Conservation (phyloP, 2,329 filamentous ascomycete genomes). For the Orbilia ellipsospora region DNA sequence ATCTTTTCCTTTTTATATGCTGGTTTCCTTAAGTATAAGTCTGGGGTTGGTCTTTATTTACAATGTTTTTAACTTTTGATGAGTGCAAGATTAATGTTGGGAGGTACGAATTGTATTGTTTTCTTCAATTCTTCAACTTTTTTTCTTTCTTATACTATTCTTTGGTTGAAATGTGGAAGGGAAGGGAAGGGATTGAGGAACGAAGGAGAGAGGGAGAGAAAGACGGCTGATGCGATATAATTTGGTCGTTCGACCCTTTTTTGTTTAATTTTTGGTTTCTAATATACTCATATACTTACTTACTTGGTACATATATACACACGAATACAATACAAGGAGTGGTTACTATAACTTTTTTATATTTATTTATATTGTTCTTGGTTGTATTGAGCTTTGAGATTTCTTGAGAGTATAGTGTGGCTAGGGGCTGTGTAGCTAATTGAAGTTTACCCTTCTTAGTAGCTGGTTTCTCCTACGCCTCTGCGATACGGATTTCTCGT, state of each 20-base stretch:
- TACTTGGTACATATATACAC: background rate
- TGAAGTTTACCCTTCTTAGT: too few relatives aligned
- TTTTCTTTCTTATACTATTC: background rate
- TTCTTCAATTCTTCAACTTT: background rate
- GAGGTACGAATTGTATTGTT: background rate
- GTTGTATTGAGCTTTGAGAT: too few relatives aligned
- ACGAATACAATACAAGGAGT: background rate
- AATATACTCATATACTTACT: conserved; percentile 9
- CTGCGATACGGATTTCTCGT: too few relatives aligned
- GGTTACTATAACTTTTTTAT: background rate
- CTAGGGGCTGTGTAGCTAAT: too few relatives aligned
- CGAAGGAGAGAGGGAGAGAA: background rate
- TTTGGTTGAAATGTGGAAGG: background rate
- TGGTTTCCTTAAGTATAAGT: background rate
- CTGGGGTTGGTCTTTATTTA: conserved; percentile 8
- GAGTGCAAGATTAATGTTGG: background rate
- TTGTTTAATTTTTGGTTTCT: conserved; percentile 22
- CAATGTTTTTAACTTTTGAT: background rate
- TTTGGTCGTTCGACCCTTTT: background rate
- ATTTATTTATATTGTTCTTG: too few relatives aligned
- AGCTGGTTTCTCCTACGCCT: too few relatives aligned
- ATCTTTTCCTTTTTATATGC: background rate
- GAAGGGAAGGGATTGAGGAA: background rate
- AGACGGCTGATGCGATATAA: background rate
- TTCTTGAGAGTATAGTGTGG: too few relatives aligned